Base-by-base conservation (phyloP, 164 flowering plant species). In the Vitis labrusca region DNA sequence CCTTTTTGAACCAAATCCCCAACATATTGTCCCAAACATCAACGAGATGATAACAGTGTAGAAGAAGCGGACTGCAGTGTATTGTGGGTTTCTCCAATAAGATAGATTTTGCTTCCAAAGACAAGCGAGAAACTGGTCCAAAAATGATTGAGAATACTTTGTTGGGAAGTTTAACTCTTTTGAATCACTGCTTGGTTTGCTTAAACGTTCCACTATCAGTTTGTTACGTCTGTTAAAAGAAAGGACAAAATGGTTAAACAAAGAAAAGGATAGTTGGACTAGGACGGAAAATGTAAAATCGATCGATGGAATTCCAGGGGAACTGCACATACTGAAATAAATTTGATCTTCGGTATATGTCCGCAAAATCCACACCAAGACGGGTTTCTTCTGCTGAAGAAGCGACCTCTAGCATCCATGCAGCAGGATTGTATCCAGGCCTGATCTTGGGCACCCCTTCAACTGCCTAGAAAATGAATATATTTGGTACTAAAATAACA, bases 371-470 rank as follows among this genome's bases (percentile, higher is more conserved):
- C 52, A 93, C 90, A 53, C 89, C 93, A 53, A 95, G 81, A 68
- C 89, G 92, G 57, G 32, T 78, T 78, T 95, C 99, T 83, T 90
- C 94, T 44, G 77, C 72, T 10, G 87, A 37, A 55, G 96, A 93
- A 71, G 97, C 90, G 72, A 86, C 93, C 73, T 95, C 99, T 66
- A 95, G 88, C 93, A 95, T 95, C 99, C 99, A 95, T 63, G 99
- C 82, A 58, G 99, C 94, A 70, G 99, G 99, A 71, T 95, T 95
- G 74, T 84, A 81, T 47, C 96, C 94, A 51, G 91, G 76, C 74
- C 64, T 89, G 76, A 95, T 95, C 77, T 86, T 91, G 37, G 78
- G 80, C 56, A 95, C 92, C 60, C 99, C 97, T 75, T 92, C 94
- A 73, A 95, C 71, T 64, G 90, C 89, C 98, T 95, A 74, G 17